These are phyloP conservation scores for Hibiscus trionum DNA, from an alignment of 345 rosid species.

Conservation along the genomic window DNA sequence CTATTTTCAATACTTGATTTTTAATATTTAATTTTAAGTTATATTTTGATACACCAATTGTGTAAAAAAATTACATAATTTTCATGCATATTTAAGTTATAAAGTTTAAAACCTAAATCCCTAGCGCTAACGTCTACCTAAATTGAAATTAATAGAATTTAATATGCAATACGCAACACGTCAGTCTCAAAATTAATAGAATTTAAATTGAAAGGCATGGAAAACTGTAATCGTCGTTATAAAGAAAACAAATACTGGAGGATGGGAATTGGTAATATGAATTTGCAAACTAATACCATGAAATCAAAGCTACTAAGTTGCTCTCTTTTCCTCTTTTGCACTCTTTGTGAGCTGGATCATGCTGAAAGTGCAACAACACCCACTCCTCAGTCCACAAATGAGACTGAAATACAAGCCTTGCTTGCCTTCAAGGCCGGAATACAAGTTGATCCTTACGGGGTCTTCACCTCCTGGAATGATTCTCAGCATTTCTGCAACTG, in stretches of 20 bases:
- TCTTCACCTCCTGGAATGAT: conserved; percentile 7
- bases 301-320: neutral
- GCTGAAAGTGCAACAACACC: neutral
- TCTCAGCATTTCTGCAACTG: conserved; percentile 11
- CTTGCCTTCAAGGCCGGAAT: neutral
- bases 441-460: neutral
- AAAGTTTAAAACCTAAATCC: too few relatives aligned
- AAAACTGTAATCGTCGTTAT: neutral
- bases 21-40: too few relatives aligned
- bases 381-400: neutral
- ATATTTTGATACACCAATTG: too few relatives aligned
- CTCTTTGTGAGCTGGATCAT: neutral
- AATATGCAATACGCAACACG: neutral
- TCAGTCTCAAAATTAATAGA: neutral
- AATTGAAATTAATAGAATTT: too few relatives aligned
- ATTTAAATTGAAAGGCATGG: too few relatives aligned
- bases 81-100: too few relatives aligned
- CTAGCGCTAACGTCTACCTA: too few relatives aligned
- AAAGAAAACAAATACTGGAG: neutral
- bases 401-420: conserved; percentile 6
- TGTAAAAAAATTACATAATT: too few relatives aligned
- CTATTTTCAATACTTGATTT: too few relatives aligned
- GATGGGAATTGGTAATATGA: neutral
- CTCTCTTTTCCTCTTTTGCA: neutral
- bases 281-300: neutral